Conservation (phyloP, 192 early-diverging fungal genomes). For the Coemansia guatemalensis region DNA sequence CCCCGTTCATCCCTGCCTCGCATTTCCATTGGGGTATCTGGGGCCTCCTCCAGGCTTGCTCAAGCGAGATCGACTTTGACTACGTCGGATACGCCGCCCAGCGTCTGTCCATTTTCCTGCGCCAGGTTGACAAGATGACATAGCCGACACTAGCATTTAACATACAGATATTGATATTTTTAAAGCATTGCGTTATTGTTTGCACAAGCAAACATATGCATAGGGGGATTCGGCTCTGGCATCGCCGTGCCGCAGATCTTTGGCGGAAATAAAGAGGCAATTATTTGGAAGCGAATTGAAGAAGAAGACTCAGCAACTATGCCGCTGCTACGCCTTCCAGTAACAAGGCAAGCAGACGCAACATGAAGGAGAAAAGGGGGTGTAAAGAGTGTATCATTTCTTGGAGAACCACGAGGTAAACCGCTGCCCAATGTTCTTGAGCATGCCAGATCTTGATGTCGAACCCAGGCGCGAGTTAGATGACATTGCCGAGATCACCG, state of each 20-base stretch:
- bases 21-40: conserved; percentile 81
- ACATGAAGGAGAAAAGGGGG: conserved; percentile 1
- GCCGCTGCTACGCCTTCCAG: no score
- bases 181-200: no score
- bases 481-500: conserved; percentile 43
- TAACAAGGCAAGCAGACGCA: no score
- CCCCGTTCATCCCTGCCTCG: conserved; percentile 37
- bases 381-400: conserved; percentile 14
- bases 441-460: conserved; percentile 19
- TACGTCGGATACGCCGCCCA: conserved; percentile 68
- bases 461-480: conserved; percentile 33
- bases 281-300: no score
- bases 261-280: no score
- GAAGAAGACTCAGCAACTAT: no score
- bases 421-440: conserved; percentile 28
- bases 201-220: no score
- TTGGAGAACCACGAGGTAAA: conserved; percentile 50
- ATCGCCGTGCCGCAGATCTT: no score
- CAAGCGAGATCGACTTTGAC: conserved; percentile 78
- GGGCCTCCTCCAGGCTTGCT: conserved; percentile 73
- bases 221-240: no score
- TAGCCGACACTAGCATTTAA: neutral
- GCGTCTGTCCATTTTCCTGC: conserved; percentile 53
- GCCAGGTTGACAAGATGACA: conserved; percentile 18
- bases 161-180: neutral